Evolutionary conservation across 768 basidiomycete genomes (phyloP), one percentile per base, ranked within the genome.

Genomic region (Tephrocybe rancida): DNA sequence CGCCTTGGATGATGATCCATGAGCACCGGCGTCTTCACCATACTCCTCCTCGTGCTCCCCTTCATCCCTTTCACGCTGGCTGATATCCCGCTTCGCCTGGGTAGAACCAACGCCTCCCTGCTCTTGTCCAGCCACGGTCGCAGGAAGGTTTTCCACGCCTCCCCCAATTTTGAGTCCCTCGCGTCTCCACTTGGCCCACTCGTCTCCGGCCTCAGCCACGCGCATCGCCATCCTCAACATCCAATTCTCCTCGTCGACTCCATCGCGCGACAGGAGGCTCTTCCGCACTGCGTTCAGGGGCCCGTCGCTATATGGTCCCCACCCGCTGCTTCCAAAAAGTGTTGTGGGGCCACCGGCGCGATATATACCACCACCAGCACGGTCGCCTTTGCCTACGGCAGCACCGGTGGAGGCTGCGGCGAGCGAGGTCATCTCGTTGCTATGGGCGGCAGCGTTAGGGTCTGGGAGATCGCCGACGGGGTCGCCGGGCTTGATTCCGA

Each of bases 271-370:
- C 50, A 95, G 68, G 63, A 88, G 67, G 22, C 87, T 86, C 70
- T 95, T 92, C 61, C 90, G 80, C 54, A 94, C 90, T 0, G 88
- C 87, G 57, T 89, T 90, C 54, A 92, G 73, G 0, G 92, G 92
- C 1, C 92, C 92, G 61, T 93, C 91, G 52, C 90, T 91, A 68
- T 86, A 96, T 0, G 95, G 93, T 2, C 93, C 92, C 76, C 86
- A 82, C 0, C 95, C 95, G 14, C 78, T 78, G 0, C 82, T 82
- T 16, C 91, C 95, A 61, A 97, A 98, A 39, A 95, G 82, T 0
- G 96, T 98, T 1, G 95, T 96, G 0, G 94, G 90, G 0, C 95
- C 95, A 0, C 95, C 94, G 0, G 93, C 86, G 41, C 91, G 87
- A 72, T 96, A 97, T 41, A 95, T 82, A 0, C 90, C 77, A 16